Evolutionary conservation across 2,329 filamentous ascomycete species (phyloP).

Genomic region (Fusarium coicis): DNA sequence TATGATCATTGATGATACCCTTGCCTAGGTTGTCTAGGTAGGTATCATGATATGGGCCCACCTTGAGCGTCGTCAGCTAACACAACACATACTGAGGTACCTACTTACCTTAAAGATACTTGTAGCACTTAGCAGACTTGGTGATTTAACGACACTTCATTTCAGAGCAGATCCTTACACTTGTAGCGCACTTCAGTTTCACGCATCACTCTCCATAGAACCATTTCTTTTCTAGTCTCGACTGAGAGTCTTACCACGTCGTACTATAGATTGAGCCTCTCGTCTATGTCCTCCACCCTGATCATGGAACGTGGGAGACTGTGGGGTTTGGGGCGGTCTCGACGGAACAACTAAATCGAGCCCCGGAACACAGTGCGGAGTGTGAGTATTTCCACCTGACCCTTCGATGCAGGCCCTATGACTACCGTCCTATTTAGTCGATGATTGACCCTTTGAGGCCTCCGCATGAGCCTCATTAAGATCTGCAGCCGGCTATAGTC

Average conservation of each 20-base stretch:
- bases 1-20: background rate
- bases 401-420: background rate
- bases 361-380: slow-evolving; percentile 34
- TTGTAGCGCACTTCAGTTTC: background rate
- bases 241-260: slow-evolving; percentile 14
- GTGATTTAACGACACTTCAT: background rate
- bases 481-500: background rate
- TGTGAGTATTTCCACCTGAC: background rate
- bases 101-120: too few species aligned
- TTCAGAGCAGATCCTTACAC: slow-evolving; percentile 9
- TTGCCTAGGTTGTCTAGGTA: background rate
- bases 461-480: background rate
- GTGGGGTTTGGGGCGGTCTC: slow-evolving; percentile 31
- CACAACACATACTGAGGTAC: background rate
- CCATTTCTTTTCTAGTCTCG: slow-evolving; percentile 4
- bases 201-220: background rate
- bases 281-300: slow-evolving; percentile 14
- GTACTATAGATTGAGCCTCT: slow-evolving; percentile 28
- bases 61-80: slow-evolving; percentile 16
- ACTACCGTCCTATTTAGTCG: background rate
- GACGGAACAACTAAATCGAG: slow-evolving; percentile 36
- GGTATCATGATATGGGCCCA: background rate
- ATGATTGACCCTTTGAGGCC: background rate
- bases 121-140: background rate
- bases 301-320: slow-evolving; percentile 21